phyloP scores from a whole-genome alignment of 1,139 yeast genomes.

The Waltiozyma sp. region DNA sequence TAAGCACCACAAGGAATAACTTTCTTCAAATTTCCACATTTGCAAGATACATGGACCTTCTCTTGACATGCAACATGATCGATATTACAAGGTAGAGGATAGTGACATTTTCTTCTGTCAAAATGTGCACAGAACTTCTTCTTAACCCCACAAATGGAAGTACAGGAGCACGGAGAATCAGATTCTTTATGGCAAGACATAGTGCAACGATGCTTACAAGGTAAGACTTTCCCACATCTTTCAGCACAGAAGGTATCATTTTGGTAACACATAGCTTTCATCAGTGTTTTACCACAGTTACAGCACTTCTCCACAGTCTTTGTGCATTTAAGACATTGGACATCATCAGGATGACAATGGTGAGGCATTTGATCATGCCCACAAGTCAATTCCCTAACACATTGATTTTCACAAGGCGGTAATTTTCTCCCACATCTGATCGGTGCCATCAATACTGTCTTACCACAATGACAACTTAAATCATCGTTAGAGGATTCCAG shows the following conservation, averaged over 20 bases:
- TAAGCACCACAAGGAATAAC: constrained; percentile 45
- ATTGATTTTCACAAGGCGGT: constrained; percentile 61
- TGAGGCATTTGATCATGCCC: constrained; percentile 73
- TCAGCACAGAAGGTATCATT: constrained; percentile 62
- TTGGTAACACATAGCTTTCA: constrained; percentile 65
- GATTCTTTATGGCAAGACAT: constrained; percentile 32
- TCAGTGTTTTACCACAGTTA: constrained; percentile 53
- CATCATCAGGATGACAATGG: constrained; percentile 57
- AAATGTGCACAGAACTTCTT: constrained; percentile 50
- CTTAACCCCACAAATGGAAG: constrained; percentile 41
- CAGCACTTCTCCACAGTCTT: constrained; percentile 51
- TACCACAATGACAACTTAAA: constrained; percentile 75
- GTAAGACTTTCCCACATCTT: constrained; percentile 43
- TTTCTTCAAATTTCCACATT: constrained; percentile 47
- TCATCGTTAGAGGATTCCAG: constrained; percentile 72
- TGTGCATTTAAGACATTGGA: constrained; percentile 72
- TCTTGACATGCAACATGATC: constrained; percentile 39
- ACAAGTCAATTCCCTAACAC: constrained; percentile 51
- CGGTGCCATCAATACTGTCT: constrained; percentile 73
- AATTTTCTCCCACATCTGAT: constrained; percentile 75
- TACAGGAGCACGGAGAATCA: constrained; percentile 35
- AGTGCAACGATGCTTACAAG: constrained; percentile 57
- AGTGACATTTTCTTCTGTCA: constrained; percentile 59
- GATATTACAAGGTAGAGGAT: constrained; percentile 36
- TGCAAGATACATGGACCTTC: constrained; percentile 40